Base-by-base conservation (phyloP, 805 yeast genomes). In the Yarrowia sp. region DNA sequence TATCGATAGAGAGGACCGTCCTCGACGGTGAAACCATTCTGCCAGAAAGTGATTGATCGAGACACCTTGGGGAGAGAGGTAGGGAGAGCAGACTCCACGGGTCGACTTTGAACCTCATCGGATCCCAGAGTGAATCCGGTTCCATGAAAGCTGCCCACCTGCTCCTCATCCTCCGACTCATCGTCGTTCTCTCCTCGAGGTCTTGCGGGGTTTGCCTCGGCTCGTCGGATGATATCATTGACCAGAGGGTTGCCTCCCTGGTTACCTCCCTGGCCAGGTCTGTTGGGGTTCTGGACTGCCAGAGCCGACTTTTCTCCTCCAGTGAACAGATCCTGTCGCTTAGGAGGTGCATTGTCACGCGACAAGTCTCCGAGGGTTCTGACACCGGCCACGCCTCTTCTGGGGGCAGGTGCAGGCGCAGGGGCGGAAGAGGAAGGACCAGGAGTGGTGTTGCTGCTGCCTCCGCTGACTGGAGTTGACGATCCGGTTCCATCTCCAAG, bases 11-110 rank as follows among this genome's bases (percentile, higher is more conserved):
- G 82, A 30, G 86, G 85, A 2, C 98, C 98, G 60, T 93, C 97
- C 39, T 95, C 98, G 33, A 95, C 92, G 70, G 92, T 91, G 79
- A 95, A 95, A 1, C 99, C 99, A 74, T 95, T 94, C 72, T 87
- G 89, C 99, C 99, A 95, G 76, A 95, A 94, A 0, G 96, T 91
- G 70, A 95, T 89, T 50, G 90, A 90, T 74, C 98, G 84, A 17
- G 84, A 83, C 6, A 89, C 97, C 69, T 86, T 87, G 46, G 79
- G 66, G 10, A 61, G 55, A 15, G 66, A 33, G 30, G 66, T 38
- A 14, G 66, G 66, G 14, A 42, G 50, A 4, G 36, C 24, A 17
- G 68, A 69, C 46, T 72, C 72, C 60, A 68, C 71, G 64, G 39
- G 64, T 47, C 70, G 38, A 9, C 73, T 70, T 20, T 73, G 74